These are phyloP conservation scores for Neofusicoccum sp. DNA, from an alignment of 2,329 filamentous ascomycete species.

Conservation along the genomic window DNA sequence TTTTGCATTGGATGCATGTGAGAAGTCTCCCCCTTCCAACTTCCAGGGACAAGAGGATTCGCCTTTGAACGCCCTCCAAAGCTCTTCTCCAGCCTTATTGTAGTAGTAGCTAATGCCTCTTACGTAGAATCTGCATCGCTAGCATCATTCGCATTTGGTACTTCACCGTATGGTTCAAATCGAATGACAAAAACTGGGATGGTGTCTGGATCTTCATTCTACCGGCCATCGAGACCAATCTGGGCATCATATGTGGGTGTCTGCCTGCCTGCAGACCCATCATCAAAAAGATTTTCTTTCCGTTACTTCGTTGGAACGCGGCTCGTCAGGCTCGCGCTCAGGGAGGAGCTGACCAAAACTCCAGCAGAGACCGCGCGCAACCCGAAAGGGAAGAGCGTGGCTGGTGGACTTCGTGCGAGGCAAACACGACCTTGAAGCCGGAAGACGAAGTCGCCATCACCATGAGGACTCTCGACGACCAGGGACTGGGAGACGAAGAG, in stretches of 20 bases:
- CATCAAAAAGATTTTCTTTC: slow-evolving; percentile 18
- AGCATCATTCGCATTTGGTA: slow-evolving; percentile 31
- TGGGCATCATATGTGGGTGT: slow-evolving; percentile 33
- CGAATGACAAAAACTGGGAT: slow-evolving; percentile 31
- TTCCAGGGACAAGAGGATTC: not conserved
- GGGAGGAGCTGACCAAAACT: not conserved
- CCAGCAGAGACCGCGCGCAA: not conserved
- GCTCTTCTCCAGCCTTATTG: not conserved
- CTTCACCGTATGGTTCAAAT: slow-evolving; percentile 26
- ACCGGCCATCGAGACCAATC: slow-evolving; percentile 28
- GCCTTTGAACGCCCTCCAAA: not conserved
- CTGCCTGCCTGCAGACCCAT: slow-evolving; percentile 33
- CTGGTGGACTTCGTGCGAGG: not conserved
- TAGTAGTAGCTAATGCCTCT: not conserved
- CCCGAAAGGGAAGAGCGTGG: not conserved
- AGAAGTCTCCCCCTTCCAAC: slow-evolving; percentile 24
- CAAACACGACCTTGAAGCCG: not conserved
- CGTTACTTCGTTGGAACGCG: not conserved
- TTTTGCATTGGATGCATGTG: slow-evolving; percentile 28
- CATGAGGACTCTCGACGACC: not conserved
- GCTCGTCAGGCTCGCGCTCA: not conserved
- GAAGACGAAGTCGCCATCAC: not conserved
- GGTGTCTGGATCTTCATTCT: slow-evolving; percentile 28
- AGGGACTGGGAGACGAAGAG: not conserved
- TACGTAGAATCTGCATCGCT: slow-evolving; percentile 26